Evolutionary conservation across 306 rosid genomes (phyloP).

Genomic region (Canavalia ensiformis): DNA sequence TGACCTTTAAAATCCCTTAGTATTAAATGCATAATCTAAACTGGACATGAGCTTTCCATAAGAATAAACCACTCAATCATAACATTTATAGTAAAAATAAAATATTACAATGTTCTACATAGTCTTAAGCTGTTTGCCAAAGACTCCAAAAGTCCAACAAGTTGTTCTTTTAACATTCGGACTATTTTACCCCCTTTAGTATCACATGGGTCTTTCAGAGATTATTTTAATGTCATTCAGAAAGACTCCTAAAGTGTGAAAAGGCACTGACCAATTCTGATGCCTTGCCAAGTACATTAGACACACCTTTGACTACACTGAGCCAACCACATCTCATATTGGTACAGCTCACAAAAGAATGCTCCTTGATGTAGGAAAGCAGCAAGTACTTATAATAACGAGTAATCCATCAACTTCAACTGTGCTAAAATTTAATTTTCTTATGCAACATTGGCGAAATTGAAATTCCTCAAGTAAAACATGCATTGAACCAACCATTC

Average conservation of each 20-base stretch:
- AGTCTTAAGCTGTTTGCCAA: conserved; percentile 7
- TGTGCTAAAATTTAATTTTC: background rate
- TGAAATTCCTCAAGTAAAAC: conserved; percentile 18
- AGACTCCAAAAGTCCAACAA: conserved; percentile 2
- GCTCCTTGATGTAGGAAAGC: conserved; percentile 11
- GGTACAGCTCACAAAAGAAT: background rate
- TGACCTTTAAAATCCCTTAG: background rate
- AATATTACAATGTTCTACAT: background rate
- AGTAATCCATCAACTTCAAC: background rate
- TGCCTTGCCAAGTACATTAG: background rate
- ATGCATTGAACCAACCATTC: conserved; percentile 23
- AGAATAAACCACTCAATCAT: conserved; percentile 1
- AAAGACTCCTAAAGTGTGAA: background rate
- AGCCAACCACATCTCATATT: background rate
- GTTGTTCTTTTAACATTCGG: background rate
- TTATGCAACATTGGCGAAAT: conserved; percentile 15
- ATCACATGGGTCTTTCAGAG: background rate
- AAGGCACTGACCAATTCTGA: background rate
- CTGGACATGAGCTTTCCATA: background rate
- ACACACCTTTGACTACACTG: background rate
- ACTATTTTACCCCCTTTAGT: conserved; percentile 21
- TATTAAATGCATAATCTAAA: background rate
- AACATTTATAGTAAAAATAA: background rate
- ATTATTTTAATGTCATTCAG: background rate
- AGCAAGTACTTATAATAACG: background rate